Evolutionary conservation across 345 rosid species (phyloP), one percentile per base, ranked within the genome.

Genomic region (Citrus medica): DNA sequence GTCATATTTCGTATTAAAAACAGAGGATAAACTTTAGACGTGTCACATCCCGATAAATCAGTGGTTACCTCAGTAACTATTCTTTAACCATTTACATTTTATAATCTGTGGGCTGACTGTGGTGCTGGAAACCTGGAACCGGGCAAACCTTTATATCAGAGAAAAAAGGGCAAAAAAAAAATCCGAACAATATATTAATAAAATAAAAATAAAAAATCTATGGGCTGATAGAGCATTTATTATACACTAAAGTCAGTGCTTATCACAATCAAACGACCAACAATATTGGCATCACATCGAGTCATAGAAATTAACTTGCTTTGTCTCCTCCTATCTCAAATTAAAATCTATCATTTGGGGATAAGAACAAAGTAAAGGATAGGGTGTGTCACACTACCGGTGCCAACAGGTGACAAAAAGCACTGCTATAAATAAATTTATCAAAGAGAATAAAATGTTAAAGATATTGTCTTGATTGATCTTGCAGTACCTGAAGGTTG

Each of bases 291-390:
- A 13, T 13, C 51, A 14, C 21, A 53, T 53, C 51, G 27, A 27
- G n/a, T 38, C 24, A 35, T 24, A 59, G 8, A 33, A 37, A 73
- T 37, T 37, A 40, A 2, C 10, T 1, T 61, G 35, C 13, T 1
- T 32, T 27, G 9, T 42, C 28, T 27, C 58, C 9, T 4, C 58
- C 17, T 1, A 9, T 42, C 17, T 27, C 22, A 10, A 6, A 46
- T n/a, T 6, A 28, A 46, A 73, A 19, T 6, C 7, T 73, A 67
- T 48, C 42, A 8, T 2, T 53, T 17, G 24, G 5, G 69, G 89
- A 82, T 84, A 76, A 80, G 89, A 76, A 65, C 83, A 64, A 82
- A 24, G 74, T 2, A 62, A 74, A 74, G 30, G 59, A 9, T 74
- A 33, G 35, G 14, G 65, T 3, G 51, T 40, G 21, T 17, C 51